A percentile compares a stretch with the other conserved stretches of the same genome.
These are phyloP conservation scores for Pythium oligandrum DNA, from an alignment of 352 stramenopile species.

Conservation along the genomic window DNA sequence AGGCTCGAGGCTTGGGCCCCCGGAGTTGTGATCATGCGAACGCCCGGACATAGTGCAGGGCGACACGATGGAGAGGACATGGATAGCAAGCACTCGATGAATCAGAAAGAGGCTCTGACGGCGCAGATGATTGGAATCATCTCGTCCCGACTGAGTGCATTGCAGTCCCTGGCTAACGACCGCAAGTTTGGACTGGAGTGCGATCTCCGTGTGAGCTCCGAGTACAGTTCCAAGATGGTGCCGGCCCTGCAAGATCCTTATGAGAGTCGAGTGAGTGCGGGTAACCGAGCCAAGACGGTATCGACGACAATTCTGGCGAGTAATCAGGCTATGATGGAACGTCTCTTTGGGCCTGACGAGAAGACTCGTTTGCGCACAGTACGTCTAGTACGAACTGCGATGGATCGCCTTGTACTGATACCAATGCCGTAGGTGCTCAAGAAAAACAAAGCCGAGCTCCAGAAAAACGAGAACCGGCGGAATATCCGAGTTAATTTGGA, in stretches of 20 bases:
- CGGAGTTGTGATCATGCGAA: background rate
- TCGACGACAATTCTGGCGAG: conserved; percentile 40
- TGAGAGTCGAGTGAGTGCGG: conserved; percentile 36
- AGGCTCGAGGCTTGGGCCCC: too few species aligned
- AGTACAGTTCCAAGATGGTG: conserved; percentile 73
- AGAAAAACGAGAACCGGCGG: conserved; percentile 67
- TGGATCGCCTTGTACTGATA: background rate
- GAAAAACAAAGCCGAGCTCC: conserved; percentile 75
- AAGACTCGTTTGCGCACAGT: conserved; percentile 52
- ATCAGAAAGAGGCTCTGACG: conserved; percentile 74
- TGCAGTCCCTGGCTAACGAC: conserved; percentile 66
- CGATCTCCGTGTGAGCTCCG: conserved; percentile 63
- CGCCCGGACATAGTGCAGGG: background rate
- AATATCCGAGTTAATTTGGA: conserved; percentile 78
- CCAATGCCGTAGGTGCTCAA: conserved; percentile 43
- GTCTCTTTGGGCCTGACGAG: conserved; percentile 70
- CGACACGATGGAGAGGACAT: conserved; percentile 25
- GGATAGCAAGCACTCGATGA: conserved; percentile 49
- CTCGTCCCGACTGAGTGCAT: conserved; percentile 50
- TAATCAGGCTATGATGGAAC: conserved; percentile 73
- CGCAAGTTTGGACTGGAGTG: conserved; percentile 69
- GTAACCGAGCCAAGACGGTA: conserved; percentile 32
- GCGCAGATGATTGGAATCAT: conserved; percentile 82
- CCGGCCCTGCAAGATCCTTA: conserved; percentile 57
- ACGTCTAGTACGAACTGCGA: background rate